Conservation (phyloP, 805 yeast genomes). For the Teunomyces funiuensis region DNA sequence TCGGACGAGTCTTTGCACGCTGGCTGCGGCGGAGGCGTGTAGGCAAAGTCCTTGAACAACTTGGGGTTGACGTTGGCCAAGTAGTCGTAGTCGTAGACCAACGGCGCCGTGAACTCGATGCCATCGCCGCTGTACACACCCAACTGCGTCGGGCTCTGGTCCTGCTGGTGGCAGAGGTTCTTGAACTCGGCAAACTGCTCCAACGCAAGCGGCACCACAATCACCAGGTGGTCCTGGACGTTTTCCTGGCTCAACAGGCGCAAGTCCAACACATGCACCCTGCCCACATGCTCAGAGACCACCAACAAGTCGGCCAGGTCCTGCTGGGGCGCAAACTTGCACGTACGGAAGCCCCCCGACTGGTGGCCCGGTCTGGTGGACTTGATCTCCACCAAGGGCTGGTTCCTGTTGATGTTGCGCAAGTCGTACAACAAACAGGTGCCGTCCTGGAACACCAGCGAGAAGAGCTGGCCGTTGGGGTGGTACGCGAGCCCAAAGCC, state of each 20-base stretch:
- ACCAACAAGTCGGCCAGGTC: constrained; percentile 75
- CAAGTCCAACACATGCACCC: constrained; percentile 82
- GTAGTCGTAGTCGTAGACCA: constrained; percentile 44
- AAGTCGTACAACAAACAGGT: constrained; percentile 73
- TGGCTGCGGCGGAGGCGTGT: constrained; percentile 26
- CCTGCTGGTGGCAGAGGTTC: constrained; percentile 4
- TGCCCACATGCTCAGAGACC: constrained; percentile 80
- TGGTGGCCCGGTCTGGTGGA: constrained; percentile 59
- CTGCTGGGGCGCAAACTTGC: constrained; percentile 45
- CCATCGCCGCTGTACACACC: constrained; percentile 1
- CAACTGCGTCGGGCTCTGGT: constrained; percentile 1
- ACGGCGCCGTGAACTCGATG: constrained; percentile 24
- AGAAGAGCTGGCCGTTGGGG: constrained; percentile 70
- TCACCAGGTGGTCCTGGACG: constrained; percentile 66
- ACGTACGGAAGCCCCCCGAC: constrained; percentile 68
- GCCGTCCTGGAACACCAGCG: constrained; percentile 87
- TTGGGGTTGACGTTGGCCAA: constrained; percentile 35
- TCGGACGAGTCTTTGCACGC: constrained; percentile 7
- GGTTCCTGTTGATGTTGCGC: constrained; percentile 46
- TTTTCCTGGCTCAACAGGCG: constrained; percentile 48
- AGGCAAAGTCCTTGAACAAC: constrained; percentile 36
- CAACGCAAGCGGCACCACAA: constrained; percentile 58
- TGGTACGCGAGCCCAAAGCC: constrained; percentile 84
- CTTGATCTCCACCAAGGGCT: constrained; percentile 53
- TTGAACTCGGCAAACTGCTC: constrained; percentile 36